phyloP scores from a whole-genome alignment of 78 protist genomes.

The Dictyostelium purpureum region DNA sequence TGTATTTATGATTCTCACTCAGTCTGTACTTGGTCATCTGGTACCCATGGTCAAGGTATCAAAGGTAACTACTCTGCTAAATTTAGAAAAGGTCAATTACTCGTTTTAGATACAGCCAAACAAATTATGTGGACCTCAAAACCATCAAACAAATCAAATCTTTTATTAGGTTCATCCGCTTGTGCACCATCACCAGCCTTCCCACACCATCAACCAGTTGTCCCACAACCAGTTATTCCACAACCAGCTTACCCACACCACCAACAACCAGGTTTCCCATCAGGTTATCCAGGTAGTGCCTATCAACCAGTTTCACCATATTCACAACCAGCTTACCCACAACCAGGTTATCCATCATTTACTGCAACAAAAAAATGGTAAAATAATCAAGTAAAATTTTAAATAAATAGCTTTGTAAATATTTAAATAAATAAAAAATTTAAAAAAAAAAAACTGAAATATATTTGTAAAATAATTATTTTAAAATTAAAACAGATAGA shows the following conservation, averaged over 20 bases:
- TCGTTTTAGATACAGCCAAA: neutral
- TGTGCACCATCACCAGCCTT: neutral
- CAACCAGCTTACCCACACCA: constrained; percentile 17
- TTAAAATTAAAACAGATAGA: too few species aligned
- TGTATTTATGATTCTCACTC: constrained; percentile 14
- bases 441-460: too few species aligned
- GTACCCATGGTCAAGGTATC: neutral
- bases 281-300: neutral
- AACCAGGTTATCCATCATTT: neutral
- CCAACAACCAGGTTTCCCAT: neutral
- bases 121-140: neutral
- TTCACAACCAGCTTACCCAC: neutral
- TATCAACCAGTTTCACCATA: neutral
- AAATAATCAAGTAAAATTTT: too few species aligned
- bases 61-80: neutral
- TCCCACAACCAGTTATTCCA: neutral
- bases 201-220: neutral
- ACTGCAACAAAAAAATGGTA: neutral
- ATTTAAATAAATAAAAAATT: too few species aligned
- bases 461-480: too few species aligned
- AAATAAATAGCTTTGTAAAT: too few species aligned
- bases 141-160: neutral
- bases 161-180: neutral
- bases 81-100: neutral
- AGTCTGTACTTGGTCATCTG: neutral